Base-by-base conservation (phyloP, 805 yeast species). In the Saccharomycopsis javanensis region DNA sequence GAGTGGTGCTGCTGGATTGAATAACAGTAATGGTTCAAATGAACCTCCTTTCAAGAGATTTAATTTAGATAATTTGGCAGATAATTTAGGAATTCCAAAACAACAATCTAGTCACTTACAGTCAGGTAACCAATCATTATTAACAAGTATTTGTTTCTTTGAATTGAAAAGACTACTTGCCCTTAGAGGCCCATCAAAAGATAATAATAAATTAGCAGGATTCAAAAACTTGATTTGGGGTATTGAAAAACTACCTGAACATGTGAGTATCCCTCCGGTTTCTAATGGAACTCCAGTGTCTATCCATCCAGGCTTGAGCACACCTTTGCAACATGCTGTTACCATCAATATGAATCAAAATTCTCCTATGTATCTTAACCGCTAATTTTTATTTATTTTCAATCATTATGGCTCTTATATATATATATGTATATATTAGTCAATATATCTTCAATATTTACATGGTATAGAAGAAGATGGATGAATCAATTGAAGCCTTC, bases 71-170 rank as follows among this genome's bases (percentile, higher is more conserved):
- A 67, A 71, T 62, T 65, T 70, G 62, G 79, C 79, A 10, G 78
- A 75, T 53, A 78, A 75, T 38, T 67, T 75, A 57, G 68, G 71
- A 38, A 65, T 73, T 50, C 59, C 58, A 25, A 54, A 56, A n/a
- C 58, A 52, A 52, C 64, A 54, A 65, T 67, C 52, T 63, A 46
- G 16, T 16, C 55, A 65, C 16, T 72, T 72, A 11, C 73, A 72
- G 48, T 77, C 79, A 1, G 79, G 79, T 15, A 67, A 71, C 33
- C 79, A 75, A 56, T 69, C 78, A 13, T 62, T 75, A 55, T 66
- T 76, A 7, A 70, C 79, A 2, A 69, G 69, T 34, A 65, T 69
- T 35, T 72, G 77, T 55, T 75, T 74, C 61, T 75, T 75, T 60
- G 79, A 76, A 54, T 61, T 75, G 6, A 61, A 54, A 53, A 55